These are phyloP conservation scores for Cyclotella atomus DNA, from an alignment of 108 stramenopile species.

Conservation along the genomic window DNA sequence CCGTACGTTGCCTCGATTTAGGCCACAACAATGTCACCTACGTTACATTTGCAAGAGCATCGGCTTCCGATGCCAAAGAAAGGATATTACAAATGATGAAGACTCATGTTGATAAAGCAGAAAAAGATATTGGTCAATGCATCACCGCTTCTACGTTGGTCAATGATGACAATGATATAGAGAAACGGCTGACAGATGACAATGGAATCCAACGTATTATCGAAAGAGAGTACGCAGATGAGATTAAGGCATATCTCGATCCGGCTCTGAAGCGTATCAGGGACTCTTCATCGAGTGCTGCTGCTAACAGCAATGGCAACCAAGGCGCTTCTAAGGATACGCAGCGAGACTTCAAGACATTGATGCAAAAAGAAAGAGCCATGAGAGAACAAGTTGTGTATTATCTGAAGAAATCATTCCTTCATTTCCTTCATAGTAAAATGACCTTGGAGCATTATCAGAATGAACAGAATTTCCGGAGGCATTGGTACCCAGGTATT, in stretches of 20 bases:
- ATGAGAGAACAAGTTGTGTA: constrained; percentile 21
- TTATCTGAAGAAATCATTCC: constrained; percentile 37
- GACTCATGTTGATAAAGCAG: not conserved
- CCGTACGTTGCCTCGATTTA: constrained; percentile 30
- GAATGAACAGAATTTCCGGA: not conserved
- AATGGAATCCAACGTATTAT: constrained; percentile 13
- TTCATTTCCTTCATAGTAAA: constrained; percentile 17
- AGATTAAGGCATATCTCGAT: constrained; percentile 14
- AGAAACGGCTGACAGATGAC: constrained; percentile 18
- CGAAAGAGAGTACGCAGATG: not conserved
- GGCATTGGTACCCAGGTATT: constrained; percentile 19
- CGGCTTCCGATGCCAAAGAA: constrained; percentile 43
- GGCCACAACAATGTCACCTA: constrained; percentile 41
- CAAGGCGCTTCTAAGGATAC: not conserved
- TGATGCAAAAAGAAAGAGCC: not conserved
- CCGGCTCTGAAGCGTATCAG: constrained; percentile 4
- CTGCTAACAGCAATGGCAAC: too few relatives aligned
- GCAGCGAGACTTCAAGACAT: not conserved
- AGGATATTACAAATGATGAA: constrained; percentile 24
- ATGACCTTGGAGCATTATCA: constrained; percentile 29
- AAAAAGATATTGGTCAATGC: not conserved
- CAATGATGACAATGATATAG: constrained; percentile 3
- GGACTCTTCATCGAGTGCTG: too few relatives aligned
- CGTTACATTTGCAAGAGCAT: constrained; percentile 40
- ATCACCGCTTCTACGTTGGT: constrained; percentile 24